Percentiles rank a stretch among this genome's conserved stretches.
phyloP scores from a whole-genome alignment of 2,329 filamentous ascomycete species.

The Talaromyces sp. region DNA sequence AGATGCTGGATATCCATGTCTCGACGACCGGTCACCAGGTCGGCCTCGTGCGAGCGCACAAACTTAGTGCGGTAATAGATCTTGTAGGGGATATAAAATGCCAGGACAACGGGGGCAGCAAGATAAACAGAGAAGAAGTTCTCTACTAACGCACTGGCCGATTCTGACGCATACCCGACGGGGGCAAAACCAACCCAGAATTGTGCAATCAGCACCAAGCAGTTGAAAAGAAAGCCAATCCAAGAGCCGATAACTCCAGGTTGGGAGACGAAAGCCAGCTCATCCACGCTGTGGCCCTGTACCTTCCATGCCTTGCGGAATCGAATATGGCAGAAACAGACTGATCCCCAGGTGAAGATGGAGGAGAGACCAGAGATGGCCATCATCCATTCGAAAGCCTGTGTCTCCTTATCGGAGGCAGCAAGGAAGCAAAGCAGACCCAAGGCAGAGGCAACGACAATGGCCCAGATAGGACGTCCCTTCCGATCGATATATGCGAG shows the following conservation, averaged over 20 bases:
- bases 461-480: slow-evolving; percentile 77
- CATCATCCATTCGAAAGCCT: slow-evolving; percentile 78
- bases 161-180: slow-evolving; percentile 58
- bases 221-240: slow-evolving; percentile 75
- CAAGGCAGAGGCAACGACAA: slow-evolving; percentile 66
- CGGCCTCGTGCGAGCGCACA: slow-evolving; percentile 73
- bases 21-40: slow-evolving; percentile 79
- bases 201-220: slow-evolving; percentile 75
- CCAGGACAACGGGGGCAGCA: slow-evolving; percentile 59
- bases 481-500: slow-evolving; percentile 80
- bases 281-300: slow-evolving; percentile 69
- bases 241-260: slow-evolving; percentile 79
- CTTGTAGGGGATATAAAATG: slow-evolving; percentile 74
- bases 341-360: slow-evolving; percentile 78
- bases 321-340: slow-evolving; percentile 88
- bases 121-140: slow-evolving; percentile 71
- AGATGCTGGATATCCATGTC: slow-evolving; percentile 81
- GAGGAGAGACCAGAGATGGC: slow-evolving; percentile 72
- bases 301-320: slow-evolving; percentile 79
- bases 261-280: slow-evolving; percentile 81
- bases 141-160: slow-evolving; percentile 53
- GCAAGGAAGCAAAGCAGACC: slow-evolving; percentile 80
- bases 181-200: slow-evolving; percentile 88
- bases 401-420: slow-evolving; percentile 60
- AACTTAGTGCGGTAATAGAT: slow-evolving; percentile 70